Evolutionary conservation across 2,329 filamentous ascomycete species (phyloP).

Genomic region (Tolypocladium paradoxum): DNA sequence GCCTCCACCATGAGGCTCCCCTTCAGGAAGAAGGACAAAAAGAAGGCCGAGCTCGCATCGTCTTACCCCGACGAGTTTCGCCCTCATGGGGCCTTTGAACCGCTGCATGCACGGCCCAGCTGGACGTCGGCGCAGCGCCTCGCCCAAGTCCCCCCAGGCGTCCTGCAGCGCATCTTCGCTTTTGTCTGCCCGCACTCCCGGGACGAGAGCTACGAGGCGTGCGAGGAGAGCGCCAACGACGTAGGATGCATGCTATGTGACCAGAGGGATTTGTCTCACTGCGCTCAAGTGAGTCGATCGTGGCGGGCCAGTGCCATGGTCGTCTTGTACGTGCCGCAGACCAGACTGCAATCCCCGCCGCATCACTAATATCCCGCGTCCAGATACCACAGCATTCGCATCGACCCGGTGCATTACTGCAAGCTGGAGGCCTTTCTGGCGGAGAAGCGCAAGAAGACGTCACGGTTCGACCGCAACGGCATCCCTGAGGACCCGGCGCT

Average conservation of each 20-base stretch:
- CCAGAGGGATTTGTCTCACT: constrained; percentile 76
- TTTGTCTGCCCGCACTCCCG: constrained; percentile 73
- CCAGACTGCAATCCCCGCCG: background rate
- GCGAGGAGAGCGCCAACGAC: constrained; percentile 68
- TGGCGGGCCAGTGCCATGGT: constrained; percentile 51
- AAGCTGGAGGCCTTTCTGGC: constrained; percentile 72
- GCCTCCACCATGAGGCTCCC: constrained; percentile 22
- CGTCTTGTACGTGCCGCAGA: constrained; percentile 45
- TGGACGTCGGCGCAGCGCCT: constrained; percentile 31
- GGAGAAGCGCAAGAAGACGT: constrained; percentile 65
- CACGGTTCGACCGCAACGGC: constrained; percentile 64
- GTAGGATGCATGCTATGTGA: constrained; percentile 91
- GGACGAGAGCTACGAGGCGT: constrained; percentile 70
- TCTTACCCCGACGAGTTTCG: constrained; percentile 18
- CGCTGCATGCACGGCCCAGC: constrained; percentile 25
- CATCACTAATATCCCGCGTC: background rate
- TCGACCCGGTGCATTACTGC: constrained; percentile 93
- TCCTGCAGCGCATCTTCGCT: constrained; percentile 68
- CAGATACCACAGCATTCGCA: constrained; percentile 81
- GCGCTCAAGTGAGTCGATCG: constrained; percentile 58
- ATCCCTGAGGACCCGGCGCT: constrained; percentile 72
- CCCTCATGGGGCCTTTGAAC: constrained; percentile 12
- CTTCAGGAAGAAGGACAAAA: constrained; percentile 28
- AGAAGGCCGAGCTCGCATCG: constrained; percentile 15
- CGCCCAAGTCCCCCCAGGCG: constrained; percentile 49